Conservation (phyloP, 176 grass and related monocot genomes). For the Bothriochloa decipiens region DNA sequence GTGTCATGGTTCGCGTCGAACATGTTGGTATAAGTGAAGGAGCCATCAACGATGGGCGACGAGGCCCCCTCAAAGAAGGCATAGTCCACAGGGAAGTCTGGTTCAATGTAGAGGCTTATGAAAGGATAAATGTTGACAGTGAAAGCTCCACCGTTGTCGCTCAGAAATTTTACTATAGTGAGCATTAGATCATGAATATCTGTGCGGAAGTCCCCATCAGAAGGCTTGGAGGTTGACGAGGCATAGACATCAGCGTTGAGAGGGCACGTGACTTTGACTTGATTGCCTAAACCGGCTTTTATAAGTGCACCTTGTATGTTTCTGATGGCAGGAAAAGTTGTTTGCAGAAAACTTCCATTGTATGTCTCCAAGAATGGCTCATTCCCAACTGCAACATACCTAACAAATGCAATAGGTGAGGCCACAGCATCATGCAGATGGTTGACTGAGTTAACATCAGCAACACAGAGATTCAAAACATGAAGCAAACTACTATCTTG, state of each 20-base stretch:
- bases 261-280: constrained; percentile 84
- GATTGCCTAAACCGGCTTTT: constrained; percentile 73
- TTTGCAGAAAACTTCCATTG: constrained; percentile 96
- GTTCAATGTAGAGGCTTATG: constrained; percentile 87
- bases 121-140: constrained; percentile 99
- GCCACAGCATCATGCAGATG: constrained; percentile 2
- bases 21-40: constrained; percentile 86
- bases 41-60: constrained; percentile 66
- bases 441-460: not conserved
- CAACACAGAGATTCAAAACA: constrained; percentile 12
- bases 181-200: constrained; percentile 92
- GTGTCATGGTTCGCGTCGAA: constrained; percentile 95
- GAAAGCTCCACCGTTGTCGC: constrained; percentile 73
- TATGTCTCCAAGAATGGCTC: constrained; percentile 98
- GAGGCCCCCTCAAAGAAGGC: constrained; percentile 89
- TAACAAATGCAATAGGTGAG: constrained; percentile 38
- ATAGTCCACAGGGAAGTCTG: constrained; percentile 90
- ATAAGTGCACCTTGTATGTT: constrained; percentile 87
- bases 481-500: constrained; percentile 5
- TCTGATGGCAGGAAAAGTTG: constrained; percentile 82
- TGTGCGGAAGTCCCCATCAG: constrained; percentile 88
- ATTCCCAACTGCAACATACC: constrained; percentile 96
- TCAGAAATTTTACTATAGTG: constrained; percentile 86
- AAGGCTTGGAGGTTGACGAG: constrained; percentile 62
- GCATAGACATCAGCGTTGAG: constrained; percentile 88